Conservation (phyloP, 1,284 basidiomycete species). For the Mycena sp. region DNA sequence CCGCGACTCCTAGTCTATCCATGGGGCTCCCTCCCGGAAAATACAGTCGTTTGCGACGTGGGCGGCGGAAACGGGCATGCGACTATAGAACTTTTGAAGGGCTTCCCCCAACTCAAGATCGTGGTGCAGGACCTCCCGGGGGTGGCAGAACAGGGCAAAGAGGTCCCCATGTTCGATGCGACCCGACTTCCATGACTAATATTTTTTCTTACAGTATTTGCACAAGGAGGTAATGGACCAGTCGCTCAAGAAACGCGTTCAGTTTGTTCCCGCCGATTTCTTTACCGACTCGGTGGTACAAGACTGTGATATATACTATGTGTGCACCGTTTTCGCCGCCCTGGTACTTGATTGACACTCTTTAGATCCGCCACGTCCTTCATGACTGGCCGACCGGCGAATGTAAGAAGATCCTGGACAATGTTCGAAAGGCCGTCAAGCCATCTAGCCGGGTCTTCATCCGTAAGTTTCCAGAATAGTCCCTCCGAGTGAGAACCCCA, state of each 20-base stretch:
- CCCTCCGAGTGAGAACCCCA: neutral
- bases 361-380: too few relatives aligned
- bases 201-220: constrained; percentile 28
- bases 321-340: constrained; percentile 32
- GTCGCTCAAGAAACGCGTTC: constrained; percentile 44
- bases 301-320: constrained; percentile 56
- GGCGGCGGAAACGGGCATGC: constrained; percentile 55
- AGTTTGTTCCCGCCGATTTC: constrained; percentile 54
- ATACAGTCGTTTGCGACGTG: constrained; percentile 55
- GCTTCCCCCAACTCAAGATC: constrained; percentile 51
- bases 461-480: constrained; percentile 34
- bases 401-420: constrained; percentile 39
- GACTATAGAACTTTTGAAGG: constrained; percentile 49
- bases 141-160: constrained; percentile 45
- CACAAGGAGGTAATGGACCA: constrained; percentile 47
- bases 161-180: too few relatives aligned
- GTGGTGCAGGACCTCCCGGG: constrained; percentile 56
- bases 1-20: constrained; percentile 51
- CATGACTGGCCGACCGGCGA: constrained; percentile 44
- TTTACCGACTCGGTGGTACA: constrained; percentile 50
- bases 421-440: constrained; percentile 38
- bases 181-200: too few relatives aligned
- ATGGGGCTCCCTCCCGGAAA: constrained; percentile 48
- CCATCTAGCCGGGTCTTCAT: constrained; percentile 42
- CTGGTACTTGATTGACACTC: too few relatives aligned